phyloP scores from a whole-genome alignment of 2,329 filamentous ascomycete genomes.

The Biscogniauxia mediterranea region DNA sequence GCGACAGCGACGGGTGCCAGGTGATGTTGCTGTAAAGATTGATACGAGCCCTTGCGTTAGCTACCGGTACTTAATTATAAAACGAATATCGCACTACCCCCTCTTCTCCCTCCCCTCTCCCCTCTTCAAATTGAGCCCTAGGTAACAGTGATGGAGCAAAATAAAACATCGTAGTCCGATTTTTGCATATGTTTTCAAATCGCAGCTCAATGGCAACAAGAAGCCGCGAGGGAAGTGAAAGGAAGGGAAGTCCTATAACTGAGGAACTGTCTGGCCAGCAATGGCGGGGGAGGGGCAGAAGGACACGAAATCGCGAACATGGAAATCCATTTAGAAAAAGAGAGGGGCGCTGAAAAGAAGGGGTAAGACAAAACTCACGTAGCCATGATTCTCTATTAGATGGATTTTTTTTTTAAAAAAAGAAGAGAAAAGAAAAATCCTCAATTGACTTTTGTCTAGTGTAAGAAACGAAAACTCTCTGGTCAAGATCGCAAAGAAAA shows the following conservation, averaged over 20 bases:
- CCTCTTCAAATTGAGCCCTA: no score
- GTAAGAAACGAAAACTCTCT: no score
- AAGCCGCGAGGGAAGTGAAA: neutral
- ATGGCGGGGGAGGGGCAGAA: slow-evolving; percentile 30
- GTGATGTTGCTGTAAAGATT: slow-evolving; percentile 71
- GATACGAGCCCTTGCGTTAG: neutral
- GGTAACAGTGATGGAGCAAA: no score
- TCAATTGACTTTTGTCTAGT: neutral
- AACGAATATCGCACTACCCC: neutral
- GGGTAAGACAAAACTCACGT: slow-evolving; percentile 1
- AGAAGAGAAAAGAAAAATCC: neutral
- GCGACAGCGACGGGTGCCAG: slow-evolving; percentile 81
- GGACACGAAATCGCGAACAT: neutral
- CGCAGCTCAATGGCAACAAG: neutral
- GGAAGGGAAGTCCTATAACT: neutral
- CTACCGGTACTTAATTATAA: neutral
- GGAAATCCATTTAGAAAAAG: slow-evolving; percentile 1
- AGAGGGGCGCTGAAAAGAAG: neutral
- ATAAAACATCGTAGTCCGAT: no score
- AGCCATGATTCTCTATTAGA: neutral
- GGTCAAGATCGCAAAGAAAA: neutral
- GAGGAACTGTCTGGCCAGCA: neutral
- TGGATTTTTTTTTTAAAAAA: no score
- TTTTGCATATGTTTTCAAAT: neutral
- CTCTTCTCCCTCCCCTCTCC: no score